Conservation (phyloP, 2,329 filamentous ascomycete genomes). For the Colletotrichum sp. region DNA sequence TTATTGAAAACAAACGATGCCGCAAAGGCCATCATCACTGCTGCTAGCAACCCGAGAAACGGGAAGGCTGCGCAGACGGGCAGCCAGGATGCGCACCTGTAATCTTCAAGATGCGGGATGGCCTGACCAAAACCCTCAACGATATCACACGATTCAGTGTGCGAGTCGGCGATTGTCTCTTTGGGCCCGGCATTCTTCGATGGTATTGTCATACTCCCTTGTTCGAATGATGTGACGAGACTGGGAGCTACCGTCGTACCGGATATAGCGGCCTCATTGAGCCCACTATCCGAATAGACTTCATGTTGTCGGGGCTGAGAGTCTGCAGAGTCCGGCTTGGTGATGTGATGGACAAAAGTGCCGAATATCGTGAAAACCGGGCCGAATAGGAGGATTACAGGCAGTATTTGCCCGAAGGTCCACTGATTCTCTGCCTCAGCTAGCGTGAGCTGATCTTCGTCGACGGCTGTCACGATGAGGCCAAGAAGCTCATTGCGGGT, state of each 20-base stretch:
- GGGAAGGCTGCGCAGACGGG: neutral
- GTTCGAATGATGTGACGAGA: neutral
- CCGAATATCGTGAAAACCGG: neutral
- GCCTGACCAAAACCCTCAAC: accelerated
- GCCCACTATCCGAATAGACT: neutral
- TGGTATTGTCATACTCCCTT: neutral
- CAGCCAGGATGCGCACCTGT: neutral
- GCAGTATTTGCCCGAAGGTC: neutral
- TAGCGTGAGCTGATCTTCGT: neutral
- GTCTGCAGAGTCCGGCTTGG: neutral
- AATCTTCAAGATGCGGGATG: neutral
- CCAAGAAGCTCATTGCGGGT: neutral
- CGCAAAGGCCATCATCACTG: neutral
- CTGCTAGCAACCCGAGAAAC: neutral
- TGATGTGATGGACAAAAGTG: neutral
- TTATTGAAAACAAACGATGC: neutral
- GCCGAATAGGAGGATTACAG: neutral
- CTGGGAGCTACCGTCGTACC: neutral
- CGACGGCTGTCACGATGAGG: neutral
- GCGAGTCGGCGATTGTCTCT: neutral
- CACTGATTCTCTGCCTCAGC: neutral
- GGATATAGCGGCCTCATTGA: neutral
- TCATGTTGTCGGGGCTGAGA: neutral
- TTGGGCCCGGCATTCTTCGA: neutral
- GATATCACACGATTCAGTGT: accelerated